Evolutionary conservation across 495 filamentous ascomycete genomes (phyloP), one percentile per base, ranked within the genome.

Genomic region (Penicillium mononematosum): DNA sequence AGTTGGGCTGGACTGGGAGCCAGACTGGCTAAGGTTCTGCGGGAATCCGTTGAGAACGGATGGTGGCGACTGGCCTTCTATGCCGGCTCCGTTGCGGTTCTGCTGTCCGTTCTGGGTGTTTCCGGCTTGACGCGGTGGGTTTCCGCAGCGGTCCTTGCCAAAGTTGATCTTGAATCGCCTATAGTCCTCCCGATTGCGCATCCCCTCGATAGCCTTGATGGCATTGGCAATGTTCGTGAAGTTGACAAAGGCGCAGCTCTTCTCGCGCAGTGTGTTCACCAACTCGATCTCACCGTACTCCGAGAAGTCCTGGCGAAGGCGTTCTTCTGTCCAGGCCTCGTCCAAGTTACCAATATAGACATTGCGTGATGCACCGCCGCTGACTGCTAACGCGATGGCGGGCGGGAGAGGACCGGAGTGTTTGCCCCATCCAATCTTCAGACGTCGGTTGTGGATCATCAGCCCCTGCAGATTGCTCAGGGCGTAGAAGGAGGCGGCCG

Each of bases 341-440:
- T 98, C 94, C 48, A 98, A 79, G 74, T 98, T 98, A 55, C 94
- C 94, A 68, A 98, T 88, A 69, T 98, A 98, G 11, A 98, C 94
- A 69, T 98, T 98, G 27, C 94, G 84, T 12, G 92, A 96, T 34
- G 94, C 94, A 68, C 94, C 80, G 50, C 93, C 95, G 59, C 90
- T 96, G 56, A 98, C 94, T 10, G 94, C 94, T 51, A 98, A 78
- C 14, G 94, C 95, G 71, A 98, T 98, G 1, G 94, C 94, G 4
- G 94, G 93, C 41, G 94, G 94, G 16, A 98, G 85, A 61, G 95
- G 94, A 53, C 94, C 94, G 9, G 94, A 98, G 73, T 98, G 94
- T 79, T 98, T 98, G 59, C 94, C 94, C 94, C 94, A 98, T 56
- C 94, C 94, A 70, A 98, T 96, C 83, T 98, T 98, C 59, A 98